These are phyloP conservation scores for Stentor coeruleus DNA, from an alignment of 73 alveolate genomes.

Conservation along the genomic window DNA sequence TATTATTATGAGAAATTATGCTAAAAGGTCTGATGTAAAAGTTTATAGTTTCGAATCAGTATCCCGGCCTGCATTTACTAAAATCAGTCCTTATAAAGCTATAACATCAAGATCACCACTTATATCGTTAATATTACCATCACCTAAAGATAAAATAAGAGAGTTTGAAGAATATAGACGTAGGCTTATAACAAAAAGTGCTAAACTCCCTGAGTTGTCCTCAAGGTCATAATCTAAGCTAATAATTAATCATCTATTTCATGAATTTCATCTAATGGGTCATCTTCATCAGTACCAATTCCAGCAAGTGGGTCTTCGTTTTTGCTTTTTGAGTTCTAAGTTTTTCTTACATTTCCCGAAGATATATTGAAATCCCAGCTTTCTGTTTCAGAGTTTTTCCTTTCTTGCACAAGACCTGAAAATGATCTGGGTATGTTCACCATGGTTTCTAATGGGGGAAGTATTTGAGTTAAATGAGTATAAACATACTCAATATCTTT, in stretches of 20 bases:
- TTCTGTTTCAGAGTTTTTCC: not conserved
- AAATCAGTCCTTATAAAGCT: constrained; percentile 66
- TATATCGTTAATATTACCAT: constrained; percentile 58
- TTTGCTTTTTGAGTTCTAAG: not conserved
- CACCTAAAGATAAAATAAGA: constrained; percentile 56
- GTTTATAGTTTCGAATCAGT: constrained; percentile 29
- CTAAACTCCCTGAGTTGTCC: not conserved
- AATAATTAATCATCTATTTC: constrained; percentile 13
- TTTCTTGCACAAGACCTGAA: not conserved
- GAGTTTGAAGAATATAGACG: constrained; percentile 47
- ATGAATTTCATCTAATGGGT: not conserved
- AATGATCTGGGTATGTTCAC: not conserved
- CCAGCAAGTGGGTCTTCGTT: not conserved
- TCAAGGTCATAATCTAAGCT: no score
- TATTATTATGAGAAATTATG: constrained; percentile 2
- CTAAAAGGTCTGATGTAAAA: not conserved
- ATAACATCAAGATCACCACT: constrained; percentile 62
- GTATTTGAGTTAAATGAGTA: not conserved
- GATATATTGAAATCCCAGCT: constrained; percentile 22
- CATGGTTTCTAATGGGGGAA: not conserved
- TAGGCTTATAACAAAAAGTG: not conserved
- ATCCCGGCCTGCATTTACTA: constrained; percentile 50
- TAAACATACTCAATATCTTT: not conserved
- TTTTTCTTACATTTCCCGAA: not conserved
- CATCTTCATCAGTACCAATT: constrained; percentile 13